phyloP scores from a whole-genome alignment of 1,284 basidiomycete species.

The Rhizoctonia solani region DNA sequence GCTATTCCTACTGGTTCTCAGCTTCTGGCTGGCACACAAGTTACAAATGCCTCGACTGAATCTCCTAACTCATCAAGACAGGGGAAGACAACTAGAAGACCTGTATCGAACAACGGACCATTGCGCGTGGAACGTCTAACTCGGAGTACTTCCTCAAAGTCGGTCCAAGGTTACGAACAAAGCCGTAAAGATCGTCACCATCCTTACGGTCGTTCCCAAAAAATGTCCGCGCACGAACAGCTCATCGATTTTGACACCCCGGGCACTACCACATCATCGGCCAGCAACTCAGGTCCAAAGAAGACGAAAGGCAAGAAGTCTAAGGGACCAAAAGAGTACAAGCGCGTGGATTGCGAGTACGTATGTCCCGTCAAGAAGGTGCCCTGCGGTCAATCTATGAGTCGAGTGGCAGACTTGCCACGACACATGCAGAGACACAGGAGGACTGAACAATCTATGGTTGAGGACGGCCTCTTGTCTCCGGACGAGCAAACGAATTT shows the following conservation, averaged over 20 bases:
- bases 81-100: neutral
- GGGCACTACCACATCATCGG: neutral
- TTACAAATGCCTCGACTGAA: too few species aligned
- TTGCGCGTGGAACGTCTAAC: too few species aligned
- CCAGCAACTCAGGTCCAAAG: neutral
- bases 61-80: neutral
- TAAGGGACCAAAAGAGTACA: neutral
- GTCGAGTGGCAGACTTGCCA: constrained; percentile 15
- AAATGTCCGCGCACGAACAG: constrained; percentile 25
- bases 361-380: constrained; percentile 13
- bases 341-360: constrained; percentile 5
- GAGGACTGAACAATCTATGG: neutral
- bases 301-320: neutral
- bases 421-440: constrained; percentile 12
- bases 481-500: constrained; percentile 6
- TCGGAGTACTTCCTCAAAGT: neutral
- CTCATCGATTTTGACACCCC: constrained; percentile 8
- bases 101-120: too few species aligned
- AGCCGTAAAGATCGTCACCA: neutral
- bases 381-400: constrained; percentile 1
- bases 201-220: neutral
- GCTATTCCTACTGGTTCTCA: too few species aligned
- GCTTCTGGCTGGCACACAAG: too few species aligned
- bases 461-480: neutral
- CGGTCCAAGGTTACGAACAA: neutral